phyloP scores from a whole-genome alignment of 768 basidiomycete species.

The Udeniomyces megalosporus region DNA sequence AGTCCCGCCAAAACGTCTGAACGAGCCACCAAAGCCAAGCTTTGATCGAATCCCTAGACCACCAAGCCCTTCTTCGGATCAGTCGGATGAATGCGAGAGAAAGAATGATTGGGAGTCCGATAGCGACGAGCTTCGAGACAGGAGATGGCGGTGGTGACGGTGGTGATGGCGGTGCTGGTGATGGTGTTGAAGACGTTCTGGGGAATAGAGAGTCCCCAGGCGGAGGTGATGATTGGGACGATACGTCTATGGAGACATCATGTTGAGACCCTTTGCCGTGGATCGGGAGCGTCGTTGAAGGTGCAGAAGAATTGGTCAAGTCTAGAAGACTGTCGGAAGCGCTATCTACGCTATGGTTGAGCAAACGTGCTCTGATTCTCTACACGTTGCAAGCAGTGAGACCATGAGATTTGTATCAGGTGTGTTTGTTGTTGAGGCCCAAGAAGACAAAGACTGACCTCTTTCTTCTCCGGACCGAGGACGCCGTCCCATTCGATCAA shows the following conservation, averaged over 20 bases:
- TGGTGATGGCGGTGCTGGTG: background rate
- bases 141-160: background rate
- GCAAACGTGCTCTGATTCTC: background rate
- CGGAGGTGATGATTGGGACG: background rate
- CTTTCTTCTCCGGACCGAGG: background rate
- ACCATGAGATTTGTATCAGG: background rate
- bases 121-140: background rate
- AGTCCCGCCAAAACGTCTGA: background rate
- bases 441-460: background rate
- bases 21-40: background rate
- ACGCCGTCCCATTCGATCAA: constrained; percentile 1
- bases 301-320: background rate
- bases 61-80: background rate
- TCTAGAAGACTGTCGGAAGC: background rate
- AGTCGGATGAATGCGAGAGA: background rate
- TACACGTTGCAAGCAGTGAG: background rate
- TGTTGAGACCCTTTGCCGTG: background rate
- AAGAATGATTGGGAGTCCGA: background rate
- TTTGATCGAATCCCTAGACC: background rate
- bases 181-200: background rate
- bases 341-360: background rate
- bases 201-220: background rate
- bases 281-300: background rate
- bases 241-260: no score
- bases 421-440: background rate